Conservation (phyloP, 176 grass and related monocot species). For the Triticum timopheevii region DNA sequence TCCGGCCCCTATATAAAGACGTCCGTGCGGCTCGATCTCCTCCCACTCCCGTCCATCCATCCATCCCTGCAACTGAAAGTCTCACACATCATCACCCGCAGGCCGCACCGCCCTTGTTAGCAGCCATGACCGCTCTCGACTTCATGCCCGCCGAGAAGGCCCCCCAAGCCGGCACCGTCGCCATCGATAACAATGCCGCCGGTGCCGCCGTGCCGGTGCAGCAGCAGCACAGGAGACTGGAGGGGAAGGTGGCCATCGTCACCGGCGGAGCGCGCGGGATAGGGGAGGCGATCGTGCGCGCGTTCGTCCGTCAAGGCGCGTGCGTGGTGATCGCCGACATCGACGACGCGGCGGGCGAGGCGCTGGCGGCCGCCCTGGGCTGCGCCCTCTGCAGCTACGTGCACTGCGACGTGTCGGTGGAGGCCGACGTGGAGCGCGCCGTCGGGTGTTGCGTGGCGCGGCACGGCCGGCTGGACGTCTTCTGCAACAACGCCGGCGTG, state of each 20-base stretch:
- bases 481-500: too few species aligned
- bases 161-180: not conserved
- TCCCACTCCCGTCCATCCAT: not conserved
- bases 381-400: too few species aligned
- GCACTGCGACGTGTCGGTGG: too few species aligned
- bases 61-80: too few species aligned
- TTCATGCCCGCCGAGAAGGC: slow-evolving; percentile 12
- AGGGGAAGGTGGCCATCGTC: slow-evolving; percentile 75
- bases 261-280: slow-evolving; percentile 72
- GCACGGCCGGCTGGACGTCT: too few species aligned
- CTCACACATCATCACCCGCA: too few species aligned
- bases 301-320: slow-evolving; percentile 61
- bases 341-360: slow-evolving; percentile 36
- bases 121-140: slow-evolving; percentile 41
- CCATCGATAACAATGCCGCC: slow-evolving; percentile 6
- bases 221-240: slow-evolving; percentile 19
- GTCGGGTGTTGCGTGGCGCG: too few species aligned
- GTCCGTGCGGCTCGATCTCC: too few species aligned
- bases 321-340: slow-evolving; percentile 70
- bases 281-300: slow-evolving; percentile 59
- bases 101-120: not conserved
- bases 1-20: too few species aligned
- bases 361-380: slow-evolving; percentile 20
- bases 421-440: too few species aligned
- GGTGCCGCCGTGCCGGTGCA: not conserved